phyloP scores from a whole-genome alignment of 148 eudicot species.

The Hydrangea macrophylla region DNA sequence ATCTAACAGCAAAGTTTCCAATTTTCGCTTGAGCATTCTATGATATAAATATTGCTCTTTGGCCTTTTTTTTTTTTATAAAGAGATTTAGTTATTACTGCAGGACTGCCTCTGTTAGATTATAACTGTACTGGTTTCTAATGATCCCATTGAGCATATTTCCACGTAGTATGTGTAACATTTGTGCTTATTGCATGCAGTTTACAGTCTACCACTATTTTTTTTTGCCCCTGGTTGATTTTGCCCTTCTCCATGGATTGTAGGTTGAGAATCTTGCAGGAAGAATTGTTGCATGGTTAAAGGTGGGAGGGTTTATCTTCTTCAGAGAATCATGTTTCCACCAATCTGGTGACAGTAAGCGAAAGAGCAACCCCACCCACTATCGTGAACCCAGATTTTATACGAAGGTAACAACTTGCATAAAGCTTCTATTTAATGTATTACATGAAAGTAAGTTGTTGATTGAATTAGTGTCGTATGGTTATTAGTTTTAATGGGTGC shows the following conservation, averaged over 20 bases:
- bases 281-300: conserved; percentile 90
- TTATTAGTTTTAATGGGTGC: background rate
- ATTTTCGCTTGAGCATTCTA: background rate
- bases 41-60: background rate
- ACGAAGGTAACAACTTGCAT: conserved; percentile 55
- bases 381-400: conserved; percentile 88
- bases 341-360: conserved; percentile 97
- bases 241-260: conserved; percentile 14
- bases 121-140: background rate
- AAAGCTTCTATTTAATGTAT: conserved; percentile 7
- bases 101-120: background rate
- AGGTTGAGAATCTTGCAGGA: conserved; percentile 75
- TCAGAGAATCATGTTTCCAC: conserved; percentile 98
- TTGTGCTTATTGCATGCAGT: background rate
- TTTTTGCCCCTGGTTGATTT: background rate
- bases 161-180: background rate
- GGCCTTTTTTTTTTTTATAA: too few species aligned
- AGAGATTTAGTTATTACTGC: too few species aligned
- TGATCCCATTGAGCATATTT: background rate
- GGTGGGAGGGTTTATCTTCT: conserved; percentile 85
- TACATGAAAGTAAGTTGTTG: background rate
- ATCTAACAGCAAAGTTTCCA: background rate
- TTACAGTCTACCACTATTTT: background rate
- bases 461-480: background rate
- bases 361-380: conserved; percentile 91